Evolutionary conservation across 169 alveolate genomes (phyloP).

Genomic region (Cryptosporidium sp.): DNA sequence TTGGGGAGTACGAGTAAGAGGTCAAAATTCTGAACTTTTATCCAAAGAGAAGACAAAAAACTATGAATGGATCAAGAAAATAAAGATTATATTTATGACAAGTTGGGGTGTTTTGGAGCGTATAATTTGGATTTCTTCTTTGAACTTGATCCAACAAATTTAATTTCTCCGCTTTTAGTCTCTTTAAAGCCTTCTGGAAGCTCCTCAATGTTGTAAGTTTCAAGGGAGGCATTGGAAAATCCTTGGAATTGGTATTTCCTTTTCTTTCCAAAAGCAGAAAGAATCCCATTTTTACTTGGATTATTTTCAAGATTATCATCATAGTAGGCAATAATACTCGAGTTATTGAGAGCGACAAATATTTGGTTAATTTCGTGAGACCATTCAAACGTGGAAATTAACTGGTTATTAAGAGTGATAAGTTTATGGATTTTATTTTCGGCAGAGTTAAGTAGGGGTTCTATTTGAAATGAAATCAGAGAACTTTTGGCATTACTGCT

Average conservation of each 20-base stretch:
- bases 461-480: background rate
- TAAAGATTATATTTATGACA: no score
- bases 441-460: background rate
- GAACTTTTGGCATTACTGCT: background rate
- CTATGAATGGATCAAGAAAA: background rate
- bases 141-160: constrained; percentile 42
- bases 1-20: background rate
- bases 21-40: background rate
- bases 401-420: background rate
- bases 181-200: constrained; percentile 68
- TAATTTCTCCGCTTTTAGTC: constrained; percentile 69
- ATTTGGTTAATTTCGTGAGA: constrained; percentile 58
- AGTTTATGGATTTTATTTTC: constrained; percentile 1
- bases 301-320: constrained; percentile 18
- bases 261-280: constrained; percentile 28
- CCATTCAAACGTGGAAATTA: constrained; percentile 49
- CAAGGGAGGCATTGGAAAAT: constrained; percentile 17
- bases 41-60: background rate
- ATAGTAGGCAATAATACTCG: constrained; percentile 24
- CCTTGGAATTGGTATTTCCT: constrained; percentile 28
- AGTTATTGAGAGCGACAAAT: constrained; percentile 22
- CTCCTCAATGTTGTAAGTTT: constrained; percentile 51
- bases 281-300: constrained; percentile 54
- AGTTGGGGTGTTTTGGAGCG: constrained; percentile 37
- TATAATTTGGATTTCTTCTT: constrained; percentile 27